Conservation (phyloP, 2,329 filamentous ascomycete species). For the Bipolaris gigantea region DNA sequence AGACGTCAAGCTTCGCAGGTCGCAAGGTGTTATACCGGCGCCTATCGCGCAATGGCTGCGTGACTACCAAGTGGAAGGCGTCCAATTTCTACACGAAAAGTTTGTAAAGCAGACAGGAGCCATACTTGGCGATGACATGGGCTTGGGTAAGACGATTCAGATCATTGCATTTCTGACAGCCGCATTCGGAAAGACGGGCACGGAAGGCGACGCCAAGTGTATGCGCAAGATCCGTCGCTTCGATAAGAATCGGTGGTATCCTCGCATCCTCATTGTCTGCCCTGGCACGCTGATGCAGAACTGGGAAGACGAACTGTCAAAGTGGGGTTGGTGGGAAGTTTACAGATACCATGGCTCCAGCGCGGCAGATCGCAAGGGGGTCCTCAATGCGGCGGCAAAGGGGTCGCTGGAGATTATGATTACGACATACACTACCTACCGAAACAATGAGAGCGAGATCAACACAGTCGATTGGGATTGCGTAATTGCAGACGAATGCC, state of each 20-base stretch:
- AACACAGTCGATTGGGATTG: slow-evolving; percentile 93
- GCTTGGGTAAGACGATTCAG: slow-evolving; percentile 93
- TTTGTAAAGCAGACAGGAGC: slow-evolving; percentile 92
- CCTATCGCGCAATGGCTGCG: slow-evolving; percentile 89
- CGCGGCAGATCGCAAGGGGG: slow-evolving; percentile 64
- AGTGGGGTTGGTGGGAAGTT: slow-evolving; percentile 96
- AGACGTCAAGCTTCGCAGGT: slow-evolving; percentile 74
- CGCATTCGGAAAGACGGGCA: slow-evolving; percentile 91
- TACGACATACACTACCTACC: slow-evolving; percentile 90
- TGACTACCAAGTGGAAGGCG: slow-evolving; percentile 87
- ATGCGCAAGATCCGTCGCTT: slow-evolving; percentile 81
- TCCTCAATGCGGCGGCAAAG: slow-evolving; percentile 70
- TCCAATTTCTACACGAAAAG: slow-evolving; percentile 79
- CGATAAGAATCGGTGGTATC: slow-evolving; percentile 70
- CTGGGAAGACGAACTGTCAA: slow-evolving; percentile 81
- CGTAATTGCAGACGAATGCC: slow-evolving; percentile 92
- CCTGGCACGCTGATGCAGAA: slow-evolving; percentile 87
- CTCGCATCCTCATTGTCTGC: slow-evolving; percentile 80
- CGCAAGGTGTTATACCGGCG: slow-evolving; percentile 80
- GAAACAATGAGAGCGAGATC: slow-evolving; percentile 71
- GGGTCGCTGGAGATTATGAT: slow-evolving; percentile 88
- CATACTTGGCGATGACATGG: slow-evolving; percentile 96
- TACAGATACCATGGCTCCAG: slow-evolving; percentile 74
- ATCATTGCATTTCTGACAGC: slow-evolving; percentile 89
- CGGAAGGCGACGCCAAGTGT: slow-evolving; percentile 79